These are phyloP conservation scores for Flaveria ramosissima DNA, from an alignment of 129 eudicot genomes.

Conservation along the genomic window DNA sequence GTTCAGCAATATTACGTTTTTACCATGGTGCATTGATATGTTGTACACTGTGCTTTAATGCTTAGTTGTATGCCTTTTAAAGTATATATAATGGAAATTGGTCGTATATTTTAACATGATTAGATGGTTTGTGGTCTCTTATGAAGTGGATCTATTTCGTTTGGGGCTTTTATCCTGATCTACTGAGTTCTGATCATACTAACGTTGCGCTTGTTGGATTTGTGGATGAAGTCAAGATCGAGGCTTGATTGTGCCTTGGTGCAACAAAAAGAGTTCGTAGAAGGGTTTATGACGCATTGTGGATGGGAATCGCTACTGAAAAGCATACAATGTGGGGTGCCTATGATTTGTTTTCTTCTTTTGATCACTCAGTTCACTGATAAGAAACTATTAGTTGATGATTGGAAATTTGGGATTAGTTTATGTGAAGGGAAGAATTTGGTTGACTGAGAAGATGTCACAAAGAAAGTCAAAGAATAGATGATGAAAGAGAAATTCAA, in stretches of 20 bases:
- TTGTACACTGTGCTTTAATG: too few relatives aligned
- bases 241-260: constrained; percentile 72
- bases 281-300: constrained; percentile 52
- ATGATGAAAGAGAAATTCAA: constrained; percentile 35
- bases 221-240: constrained; percentile 38
- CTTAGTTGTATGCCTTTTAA: too few relatives aligned
- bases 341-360: constrained; percentile 65
- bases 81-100: too few relatives aligned
- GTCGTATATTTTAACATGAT: too few relatives aligned
- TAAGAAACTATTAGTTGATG: constrained; percentile 68
- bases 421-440: constrained; percentile 41
- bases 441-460: constrained; percentile 45
- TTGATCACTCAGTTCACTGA: constrained; percentile 64
- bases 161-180: constrained; percentile 74
- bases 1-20: too few relatives aligned
- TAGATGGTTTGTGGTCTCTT: constrained; percentile 58
- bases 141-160: constrained; percentile 58
- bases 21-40: too few relatives aligned
- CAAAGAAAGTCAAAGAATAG: constrained; percentile 44
- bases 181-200: constrained; percentile 57
- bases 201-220: constrained; percentile 57
- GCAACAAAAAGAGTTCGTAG: constrained; percentile 56
- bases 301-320: constrained; percentile 80
- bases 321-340: constrained; percentile 60
- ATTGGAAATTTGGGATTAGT: constrained; percentile 71